These are phyloP conservation scores for Pyrenula aspistea DNA, from an alignment of 495 filamentous ascomycete species.

Conservation along the genomic window DNA sequence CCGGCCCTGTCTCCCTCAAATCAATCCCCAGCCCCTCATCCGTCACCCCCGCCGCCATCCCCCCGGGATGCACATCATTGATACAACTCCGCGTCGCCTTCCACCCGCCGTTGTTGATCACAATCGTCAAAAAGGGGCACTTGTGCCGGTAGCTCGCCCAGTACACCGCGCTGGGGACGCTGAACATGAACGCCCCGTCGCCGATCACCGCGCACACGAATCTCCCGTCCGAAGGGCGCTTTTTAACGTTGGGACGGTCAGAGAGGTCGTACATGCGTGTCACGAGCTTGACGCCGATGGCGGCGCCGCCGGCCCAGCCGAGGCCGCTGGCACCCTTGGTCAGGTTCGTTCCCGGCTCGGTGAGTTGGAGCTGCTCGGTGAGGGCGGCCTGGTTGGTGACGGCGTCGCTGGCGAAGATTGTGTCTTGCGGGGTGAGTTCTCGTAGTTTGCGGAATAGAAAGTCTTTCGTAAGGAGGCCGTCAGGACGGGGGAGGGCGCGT, in stretches of 20 bases:
- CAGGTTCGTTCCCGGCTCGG: constrained; percentile 9
- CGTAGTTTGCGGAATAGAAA: constrained; percentile 10
- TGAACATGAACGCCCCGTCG: constrained; percentile 20
- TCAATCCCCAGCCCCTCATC: background rate
- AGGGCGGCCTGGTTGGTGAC: constrained; percentile 17
- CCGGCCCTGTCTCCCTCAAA: too few species aligned
- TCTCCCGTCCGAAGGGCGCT: constrained; percentile 1
- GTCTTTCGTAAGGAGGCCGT: constrained; percentile 8
- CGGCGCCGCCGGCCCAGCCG: constrained; percentile 19
- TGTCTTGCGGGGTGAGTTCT: constrained; percentile 5
- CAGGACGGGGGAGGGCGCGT: constrained; percentile 3
- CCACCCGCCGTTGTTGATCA: constrained; percentile 15
- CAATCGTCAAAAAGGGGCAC: constrained; percentile 16
- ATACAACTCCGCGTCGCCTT: too few species aligned
- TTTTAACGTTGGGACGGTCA: constrained; percentile 6
- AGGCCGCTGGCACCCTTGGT: constrained; percentile 13
- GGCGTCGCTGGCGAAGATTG: constrained; percentile 11
- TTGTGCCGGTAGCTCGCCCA: constrained; percentile 16
- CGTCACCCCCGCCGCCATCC: too few species aligned
- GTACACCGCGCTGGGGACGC: constrained; percentile 14
- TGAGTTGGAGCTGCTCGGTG: constrained; percentile 11
- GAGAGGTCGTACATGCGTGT: constrained; percentile 7
- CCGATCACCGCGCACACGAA: constrained; percentile 16
- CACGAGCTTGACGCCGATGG: constrained; percentile 18
- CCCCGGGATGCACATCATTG: too few species aligned